Evolutionary conservation across 257 asterid genomes (phyloP).

Genomic region (Voacanga thouarsii): DNA sequence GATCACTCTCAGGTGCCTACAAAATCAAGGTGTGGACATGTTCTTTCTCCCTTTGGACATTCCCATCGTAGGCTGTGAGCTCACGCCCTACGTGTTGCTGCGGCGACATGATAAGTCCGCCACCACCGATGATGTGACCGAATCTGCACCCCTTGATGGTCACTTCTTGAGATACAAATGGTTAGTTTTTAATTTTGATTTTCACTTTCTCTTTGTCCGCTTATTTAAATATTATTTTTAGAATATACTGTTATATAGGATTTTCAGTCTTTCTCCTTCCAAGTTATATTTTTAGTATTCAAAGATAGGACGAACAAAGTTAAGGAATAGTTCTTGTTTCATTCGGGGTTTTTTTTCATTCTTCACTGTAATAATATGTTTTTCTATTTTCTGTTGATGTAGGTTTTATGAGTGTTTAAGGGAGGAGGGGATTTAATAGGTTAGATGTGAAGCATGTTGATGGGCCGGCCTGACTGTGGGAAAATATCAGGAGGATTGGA

Average conservation of each 20-base stretch:
- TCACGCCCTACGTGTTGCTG: constrained; percentile 81
- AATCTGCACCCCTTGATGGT: constrained; percentile 66
- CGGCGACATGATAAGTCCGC: constrained; percentile 57
- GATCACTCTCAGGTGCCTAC: no score
- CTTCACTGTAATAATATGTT: no score
- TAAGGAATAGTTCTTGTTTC: not conserved
- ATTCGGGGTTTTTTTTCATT: no score
- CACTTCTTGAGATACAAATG: constrained; percentile 77
- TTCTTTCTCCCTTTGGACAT: constrained; percentile 96
- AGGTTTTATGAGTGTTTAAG: not conserved
- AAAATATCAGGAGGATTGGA: not conserved
- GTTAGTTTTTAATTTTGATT: constrained; percentile 32
- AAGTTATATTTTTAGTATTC: not conserved
- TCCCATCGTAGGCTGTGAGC: constrained; percentile 94
- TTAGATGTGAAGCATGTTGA: not conserved
- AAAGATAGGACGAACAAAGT: not conserved
- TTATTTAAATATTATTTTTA: no score
- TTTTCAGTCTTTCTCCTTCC: not conserved
- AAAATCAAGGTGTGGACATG: no score
- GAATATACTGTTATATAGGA: not conserved
- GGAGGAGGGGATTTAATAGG: not conserved
- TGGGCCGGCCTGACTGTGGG: not conserved
- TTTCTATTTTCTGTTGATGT: not conserved
- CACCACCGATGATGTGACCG: constrained; percentile 68
- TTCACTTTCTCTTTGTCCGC: not conserved